These are phyloP conservation scores for Talaromyces nanjingensis DNA, from an alignment of 495 filamentous ascomycete genomes.

Conservation along the genomic window DNA sequence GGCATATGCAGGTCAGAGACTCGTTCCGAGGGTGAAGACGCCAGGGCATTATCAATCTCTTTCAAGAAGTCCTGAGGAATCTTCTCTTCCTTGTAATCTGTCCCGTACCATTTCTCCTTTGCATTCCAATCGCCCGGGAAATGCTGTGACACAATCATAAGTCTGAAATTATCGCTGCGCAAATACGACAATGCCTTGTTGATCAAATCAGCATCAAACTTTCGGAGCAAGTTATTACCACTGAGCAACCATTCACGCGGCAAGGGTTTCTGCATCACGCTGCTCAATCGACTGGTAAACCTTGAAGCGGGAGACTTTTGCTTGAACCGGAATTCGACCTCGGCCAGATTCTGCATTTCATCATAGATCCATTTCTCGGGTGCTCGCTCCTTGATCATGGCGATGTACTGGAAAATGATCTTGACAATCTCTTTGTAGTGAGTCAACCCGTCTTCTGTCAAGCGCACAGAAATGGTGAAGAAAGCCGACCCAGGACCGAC, in stretches of 20 bases:
- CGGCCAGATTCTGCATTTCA: constrained; percentile 80
- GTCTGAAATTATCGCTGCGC: constrained; percentile 81
- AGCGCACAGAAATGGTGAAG: constrained; percentile 70
- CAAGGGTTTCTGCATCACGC: constrained; percentile 82
- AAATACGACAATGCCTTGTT: constrained; percentile 67
- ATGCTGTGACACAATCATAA: constrained; percentile 73
- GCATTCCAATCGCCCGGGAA: constrained; percentile 78
- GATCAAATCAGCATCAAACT: constrained; percentile 72
- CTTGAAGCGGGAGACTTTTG: constrained; percentile 85
- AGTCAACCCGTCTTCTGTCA: constrained; percentile 81
- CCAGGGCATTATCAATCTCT: constrained; percentile 57
- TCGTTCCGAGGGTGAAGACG: constrained; percentile 49
- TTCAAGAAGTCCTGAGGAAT: constrained; percentile 70
- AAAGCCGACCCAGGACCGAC: constrained; percentile 79
- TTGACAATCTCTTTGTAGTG: constrained; percentile 84
- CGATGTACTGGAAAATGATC: constrained; percentile 88
- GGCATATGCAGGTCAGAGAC: constrained; percentile 75
- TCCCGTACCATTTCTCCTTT: constrained; percentile 97
- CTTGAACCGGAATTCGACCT: constrained; percentile 90
- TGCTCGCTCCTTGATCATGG: constrained; percentile 71
- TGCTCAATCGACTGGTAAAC: constrained; percentile 76
- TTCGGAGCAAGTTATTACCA: constrained; percentile 59
- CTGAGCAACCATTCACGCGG: constrained; percentile 84
- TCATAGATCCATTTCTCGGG: constrained; percentile 91
- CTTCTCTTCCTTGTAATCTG: constrained; percentile 80